Evolutionary conservation across 148 eudicot species (phyloP).

Genomic region (Chenopodium album): DNA sequence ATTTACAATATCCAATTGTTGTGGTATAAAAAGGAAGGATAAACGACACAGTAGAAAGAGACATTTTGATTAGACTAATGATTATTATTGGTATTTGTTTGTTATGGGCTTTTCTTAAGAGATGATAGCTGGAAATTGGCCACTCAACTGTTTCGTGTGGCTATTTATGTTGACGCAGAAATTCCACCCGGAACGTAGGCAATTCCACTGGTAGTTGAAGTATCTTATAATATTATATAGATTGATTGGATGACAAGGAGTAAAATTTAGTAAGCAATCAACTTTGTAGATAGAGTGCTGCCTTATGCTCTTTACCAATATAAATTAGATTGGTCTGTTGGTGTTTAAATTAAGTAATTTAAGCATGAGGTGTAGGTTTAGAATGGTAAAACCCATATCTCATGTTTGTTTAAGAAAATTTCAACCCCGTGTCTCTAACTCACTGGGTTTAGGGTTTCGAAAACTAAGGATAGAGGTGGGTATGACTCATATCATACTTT

Average conservation of each 20-base stretch:
- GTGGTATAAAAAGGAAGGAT: background rate
- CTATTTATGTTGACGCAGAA: background rate
- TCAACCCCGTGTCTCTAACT: no score
- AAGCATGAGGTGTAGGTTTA: no score
- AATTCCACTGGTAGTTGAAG: background rate
- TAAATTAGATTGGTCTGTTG: no score
- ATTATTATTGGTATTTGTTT: background rate
- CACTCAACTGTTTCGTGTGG: constrained; percentile 13
- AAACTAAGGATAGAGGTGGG: no score
- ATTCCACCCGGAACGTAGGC: constrained; percentile 7
- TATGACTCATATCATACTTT: no score
- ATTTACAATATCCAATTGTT: background rate
- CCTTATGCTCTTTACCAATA: background rate
- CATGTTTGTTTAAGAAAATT: no score
- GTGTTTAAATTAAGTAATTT: no score
- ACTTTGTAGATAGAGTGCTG: background rate
- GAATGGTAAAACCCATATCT: no score
- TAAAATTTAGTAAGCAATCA: background rate
- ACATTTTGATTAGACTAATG: constrained; percentile 8
- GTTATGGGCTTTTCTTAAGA: background rate
- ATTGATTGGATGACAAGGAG: background rate
- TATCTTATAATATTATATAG: background rate
- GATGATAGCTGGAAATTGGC: constrained; percentile 15
- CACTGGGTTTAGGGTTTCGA: no score
- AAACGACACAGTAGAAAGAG: background rate